Base-by-base conservation (phyloP, 225 moss, liverwort and hornwort genomes). In the Asterella californica region DNA sequence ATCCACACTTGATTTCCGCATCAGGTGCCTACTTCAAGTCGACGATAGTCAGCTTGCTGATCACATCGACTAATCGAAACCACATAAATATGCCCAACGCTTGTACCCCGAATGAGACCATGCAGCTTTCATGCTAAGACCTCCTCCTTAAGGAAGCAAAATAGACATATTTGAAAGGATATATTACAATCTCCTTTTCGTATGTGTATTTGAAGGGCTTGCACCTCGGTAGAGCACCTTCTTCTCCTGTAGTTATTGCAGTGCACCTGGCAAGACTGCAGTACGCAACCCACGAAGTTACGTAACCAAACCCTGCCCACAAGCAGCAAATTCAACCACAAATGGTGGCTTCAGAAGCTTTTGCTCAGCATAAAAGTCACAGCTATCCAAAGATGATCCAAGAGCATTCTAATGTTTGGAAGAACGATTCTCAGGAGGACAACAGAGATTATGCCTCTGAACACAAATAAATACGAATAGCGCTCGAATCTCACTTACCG, bases 131-230 rank as follows among this genome's bases (percentile, higher is more conserved):
- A 33, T 15, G 11, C 6, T 61, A 25, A 25, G n/a, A 5, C 10
- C 9, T 29, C 15, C 57, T 8, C 32, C 32, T 32, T 65, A 33
- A 15, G 10, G 27, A 36, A 33, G 1, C 36, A 67, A 65, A 9
- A 1, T 67, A 33, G 11, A 21, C 29, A 60, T 61, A 53, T 29
- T 21, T 27, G 45, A 49, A 59, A 88, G 93, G 93, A 93, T 93
- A 93, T 93, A 99, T 93, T 49, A 99, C 99, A 81, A 99, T 99
- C 74, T 99, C 99, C 76, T 99, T 99, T 88, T 99, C 99, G 32
- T 95, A 99, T 21, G 95, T 95, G 83, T 99, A 99, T 75, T 99
- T 99, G 80, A 99, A 99, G 59, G 99, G 99, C 85, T 99, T 99
- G 92, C 95, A 95, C 65, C 99, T 93, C 46, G 99, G 99, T 64